phyloP scores from a whole-genome alignment of 2,329 filamentous ascomycete species.

The Cladosporium velox region DNA sequence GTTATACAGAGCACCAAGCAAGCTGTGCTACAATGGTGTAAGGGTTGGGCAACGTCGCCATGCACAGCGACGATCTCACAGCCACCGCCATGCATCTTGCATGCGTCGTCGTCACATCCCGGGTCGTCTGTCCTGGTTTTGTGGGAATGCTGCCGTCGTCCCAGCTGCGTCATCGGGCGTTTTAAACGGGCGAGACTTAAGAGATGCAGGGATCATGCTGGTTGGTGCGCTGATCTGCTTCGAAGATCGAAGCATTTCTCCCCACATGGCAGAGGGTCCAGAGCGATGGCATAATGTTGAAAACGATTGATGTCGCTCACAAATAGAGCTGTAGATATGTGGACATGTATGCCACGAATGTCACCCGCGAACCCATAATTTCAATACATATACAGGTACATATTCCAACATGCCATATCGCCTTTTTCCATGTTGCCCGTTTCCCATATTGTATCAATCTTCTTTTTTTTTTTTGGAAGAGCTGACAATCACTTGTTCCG shows the following conservation, averaged over 20 bases:
- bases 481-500: neutral
- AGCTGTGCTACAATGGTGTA: slow-evolving; percentile 5
- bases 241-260: neutral
- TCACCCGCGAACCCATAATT: neutral
- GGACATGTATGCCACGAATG: neutral
- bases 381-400: slow-evolving; percentile 3
- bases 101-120: slow-evolving; percentile 13
- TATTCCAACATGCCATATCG: neutral
- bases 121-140: slow-evolving; percentile 2
- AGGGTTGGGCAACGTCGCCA: slow-evolving; percentile 1
- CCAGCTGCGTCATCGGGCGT: slow-evolving; percentile 2
- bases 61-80: slow-evolving; percentile 9
- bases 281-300: neutral
- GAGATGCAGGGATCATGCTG: neutral
- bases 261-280: neutral
- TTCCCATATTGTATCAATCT: neutral
- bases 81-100: slow-evolving; percentile 10
- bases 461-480: neutral
- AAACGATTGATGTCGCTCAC: neutral
- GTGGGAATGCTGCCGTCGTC: neutral
- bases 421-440: neutral
- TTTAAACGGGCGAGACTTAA: neutral
- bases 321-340: neutral
- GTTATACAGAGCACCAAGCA: neutral
- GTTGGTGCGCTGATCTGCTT: neutral